Conservation (phyloP, 164 flowering plant species). For the Berberis vulgaris region DNA sequence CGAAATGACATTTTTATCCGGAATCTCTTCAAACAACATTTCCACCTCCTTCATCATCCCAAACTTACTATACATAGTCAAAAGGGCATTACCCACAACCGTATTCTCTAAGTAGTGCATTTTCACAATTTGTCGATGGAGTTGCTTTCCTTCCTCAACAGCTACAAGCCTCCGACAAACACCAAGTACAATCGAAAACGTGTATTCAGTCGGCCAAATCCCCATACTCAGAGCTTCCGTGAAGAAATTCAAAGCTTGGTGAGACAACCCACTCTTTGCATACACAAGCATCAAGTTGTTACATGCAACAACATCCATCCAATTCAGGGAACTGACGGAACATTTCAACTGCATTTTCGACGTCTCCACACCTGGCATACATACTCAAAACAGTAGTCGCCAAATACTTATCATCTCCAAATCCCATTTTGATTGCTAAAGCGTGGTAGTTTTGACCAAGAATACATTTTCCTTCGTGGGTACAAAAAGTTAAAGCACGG, state of each 20-base stretch:
- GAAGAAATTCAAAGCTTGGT: constrained; percentile 12
- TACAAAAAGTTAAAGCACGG: constrained; percentile 7
- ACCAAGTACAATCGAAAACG: too few species aligned
- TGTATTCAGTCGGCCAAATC: not conserved
- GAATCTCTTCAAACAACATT: too few species aligned
- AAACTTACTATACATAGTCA: too few species aligned
- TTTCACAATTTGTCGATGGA: too few species aligned
- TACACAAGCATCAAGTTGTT: constrained; percentile 3
- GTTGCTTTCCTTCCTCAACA: too few species aligned
- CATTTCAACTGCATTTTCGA: constrained; percentile 9
- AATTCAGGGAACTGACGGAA: constrained; percentile 5
- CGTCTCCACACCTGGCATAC: constrained; percentile 22
- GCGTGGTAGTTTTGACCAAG: constrained; percentile 15
- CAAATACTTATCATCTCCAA: not conserved
- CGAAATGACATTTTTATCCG: too few species aligned
- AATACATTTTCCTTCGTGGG: constrained; percentile 2
- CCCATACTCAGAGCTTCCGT: constrained; percentile 6
- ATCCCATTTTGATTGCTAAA: constrained; percentile 10
- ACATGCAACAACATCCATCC: constrained; percentile 7
- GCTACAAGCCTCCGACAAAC: too few species aligned
- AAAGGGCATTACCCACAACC: too few species aligned
- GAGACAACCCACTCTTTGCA: constrained; percentile 11
- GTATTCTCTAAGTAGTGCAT: too few species aligned
- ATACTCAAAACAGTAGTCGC: constrained; percentile 8
- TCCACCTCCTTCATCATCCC: too few species aligned